Evolutionary conservation across 2,329 filamentous ascomycete genomes (phyloP).

Genomic region (Exophiala viscosa): DNA sequence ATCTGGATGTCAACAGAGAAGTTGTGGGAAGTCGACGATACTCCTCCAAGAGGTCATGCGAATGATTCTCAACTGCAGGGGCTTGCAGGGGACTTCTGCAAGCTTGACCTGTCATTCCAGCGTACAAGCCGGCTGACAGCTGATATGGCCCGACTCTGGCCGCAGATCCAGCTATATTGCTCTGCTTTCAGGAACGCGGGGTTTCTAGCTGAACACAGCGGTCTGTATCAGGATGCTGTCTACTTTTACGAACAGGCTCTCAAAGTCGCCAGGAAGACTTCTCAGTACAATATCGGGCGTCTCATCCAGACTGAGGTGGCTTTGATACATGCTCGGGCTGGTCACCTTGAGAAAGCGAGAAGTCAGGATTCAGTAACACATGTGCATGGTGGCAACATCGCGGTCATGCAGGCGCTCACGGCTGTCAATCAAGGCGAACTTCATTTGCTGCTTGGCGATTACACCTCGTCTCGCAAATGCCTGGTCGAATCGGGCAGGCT

Average conservation of each 20-base stretch:
- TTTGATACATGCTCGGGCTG: slow-evolving; percentile 19
- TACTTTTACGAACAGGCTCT: slow-evolving; percentile 83
- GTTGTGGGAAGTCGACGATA: slow-evolving; percentile 30
- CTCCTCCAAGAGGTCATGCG: background rate
- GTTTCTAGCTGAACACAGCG: slow-evolving; percentile 74
- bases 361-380: background rate
- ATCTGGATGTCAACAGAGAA: slow-evolving; percentile 30
- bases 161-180: slow-evolving; percentile 69
- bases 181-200: slow-evolving; percentile 70
- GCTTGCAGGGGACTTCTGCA: slow-evolving; percentile 38
- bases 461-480: slow-evolving; percentile 2
- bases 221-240: slow-evolving; percentile 80
- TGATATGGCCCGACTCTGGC: slow-evolving; percentile 72
- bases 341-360: slow-evolving; percentile 7
- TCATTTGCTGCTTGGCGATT: slow-evolving; percentile 8
- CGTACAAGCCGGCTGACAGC: slow-evolving; percentile 21
- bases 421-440: slow-evolving; percentile 14
- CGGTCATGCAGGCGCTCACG: background rate
- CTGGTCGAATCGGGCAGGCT: slow-evolving; percentile 6
- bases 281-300: background rate
- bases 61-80: slow-evolving; percentile 34
- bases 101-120: slow-evolving; percentile 37
- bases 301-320: slow-evolving; percentile 12
- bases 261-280: slow-evolving; percentile 59
- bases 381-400: background rate